Evolutionary conservation across 83 land plant species (phyloP).

Genomic region (Isoetes engelmannii): DNA sequence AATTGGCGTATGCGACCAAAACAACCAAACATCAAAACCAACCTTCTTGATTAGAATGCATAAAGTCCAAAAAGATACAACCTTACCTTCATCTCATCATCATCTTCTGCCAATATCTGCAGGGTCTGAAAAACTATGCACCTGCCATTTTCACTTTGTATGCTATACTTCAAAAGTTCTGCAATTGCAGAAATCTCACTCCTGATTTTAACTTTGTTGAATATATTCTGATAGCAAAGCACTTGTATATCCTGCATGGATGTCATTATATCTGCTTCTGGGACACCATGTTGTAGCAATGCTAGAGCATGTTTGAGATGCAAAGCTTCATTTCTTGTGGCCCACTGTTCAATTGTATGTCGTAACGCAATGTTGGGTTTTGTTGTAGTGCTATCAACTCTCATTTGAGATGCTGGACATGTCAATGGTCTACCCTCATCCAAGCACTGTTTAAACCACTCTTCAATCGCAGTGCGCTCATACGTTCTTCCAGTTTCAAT

Average conservation of each 20-base stretch:
- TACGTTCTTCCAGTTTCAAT: constrained; percentile 54
- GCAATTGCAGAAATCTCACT: constrained; percentile 38
- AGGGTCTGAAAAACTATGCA: constrained; percentile 25
- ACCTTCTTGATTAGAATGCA: no score
- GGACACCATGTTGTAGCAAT: constrained; percentile 20
- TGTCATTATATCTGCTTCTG: constrained; percentile 27
- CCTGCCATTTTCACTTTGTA: constrained; percentile 17
- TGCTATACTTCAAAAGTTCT: constrained; percentile 26
- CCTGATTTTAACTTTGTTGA: constrained; percentile 35
- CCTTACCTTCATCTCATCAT: constrained; percentile 32
- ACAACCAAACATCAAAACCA: no score
- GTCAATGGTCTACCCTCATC: constrained; percentile 46
- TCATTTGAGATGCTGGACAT: constrained; percentile 57
- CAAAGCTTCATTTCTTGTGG: constrained; percentile 43
- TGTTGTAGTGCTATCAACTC: constrained; percentile 28
- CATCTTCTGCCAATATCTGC: constrained; percentile 32
- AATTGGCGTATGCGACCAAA: no score
- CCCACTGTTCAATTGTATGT: constrained; percentile 71
- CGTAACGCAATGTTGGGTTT: constrained; percentile 59
- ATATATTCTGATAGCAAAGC: constrained; percentile 37
- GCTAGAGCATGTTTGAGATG: constrained; percentile 34
- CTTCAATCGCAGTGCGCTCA: constrained; percentile 56
- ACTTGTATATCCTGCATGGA: constrained; percentile 41
- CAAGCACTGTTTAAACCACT: constrained; percentile 55
- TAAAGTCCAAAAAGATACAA: background rate